Conservation (phyloP, 2,329 filamentous ascomycete species). For the Tolypocladium pustulatum region DNA sequence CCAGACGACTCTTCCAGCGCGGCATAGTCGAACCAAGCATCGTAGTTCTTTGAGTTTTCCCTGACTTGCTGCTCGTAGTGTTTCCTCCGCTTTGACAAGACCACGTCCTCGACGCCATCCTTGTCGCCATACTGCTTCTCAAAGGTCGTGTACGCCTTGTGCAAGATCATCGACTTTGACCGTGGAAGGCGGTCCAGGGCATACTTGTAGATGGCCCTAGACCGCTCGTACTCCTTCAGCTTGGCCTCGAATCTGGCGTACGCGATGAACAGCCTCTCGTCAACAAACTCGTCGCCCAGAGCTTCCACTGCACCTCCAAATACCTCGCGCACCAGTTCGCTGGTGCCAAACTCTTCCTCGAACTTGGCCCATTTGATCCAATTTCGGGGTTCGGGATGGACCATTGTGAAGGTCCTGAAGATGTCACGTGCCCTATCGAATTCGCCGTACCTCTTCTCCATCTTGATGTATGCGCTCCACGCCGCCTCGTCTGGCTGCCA, state of each 20-base stretch:
- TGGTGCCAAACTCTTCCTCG: constrained; percentile 90
- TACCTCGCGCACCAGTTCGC: constrained; percentile 82
- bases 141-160: constrained; percentile 93
- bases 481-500: constrained; percentile 96
- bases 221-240: constrained; percentile 88
- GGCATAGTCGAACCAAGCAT: constrained; percentile 93
- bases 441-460: constrained; percentile 92
- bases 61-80: constrained; percentile 92
- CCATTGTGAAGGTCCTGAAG: constrained; percentile 79
- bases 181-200: constrained; percentile 84
- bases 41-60: constrained; percentile 93
- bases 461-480: constrained; percentile 92
- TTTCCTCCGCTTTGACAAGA: constrained; percentile 84
- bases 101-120: constrained; percentile 90
- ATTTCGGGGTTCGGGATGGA: constrained; percentile 89
- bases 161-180: constrained; percentile 72
- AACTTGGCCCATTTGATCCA: constrained; percentile 99
- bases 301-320: constrained; percentile 83
- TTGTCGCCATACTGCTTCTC: constrained; percentile 95
- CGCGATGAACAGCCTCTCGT: constrained; percentile 89
- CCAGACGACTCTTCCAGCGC: constrained; percentile 79
- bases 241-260: constrained; percentile 94
- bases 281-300: constrained; percentile 87
- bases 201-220: constrained; percentile 93
- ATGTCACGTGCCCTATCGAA: constrained; percentile 83